phyloP scores from a whole-genome alignment of 257 asterid genomes.

The Solanum bukasovii region DNA sequence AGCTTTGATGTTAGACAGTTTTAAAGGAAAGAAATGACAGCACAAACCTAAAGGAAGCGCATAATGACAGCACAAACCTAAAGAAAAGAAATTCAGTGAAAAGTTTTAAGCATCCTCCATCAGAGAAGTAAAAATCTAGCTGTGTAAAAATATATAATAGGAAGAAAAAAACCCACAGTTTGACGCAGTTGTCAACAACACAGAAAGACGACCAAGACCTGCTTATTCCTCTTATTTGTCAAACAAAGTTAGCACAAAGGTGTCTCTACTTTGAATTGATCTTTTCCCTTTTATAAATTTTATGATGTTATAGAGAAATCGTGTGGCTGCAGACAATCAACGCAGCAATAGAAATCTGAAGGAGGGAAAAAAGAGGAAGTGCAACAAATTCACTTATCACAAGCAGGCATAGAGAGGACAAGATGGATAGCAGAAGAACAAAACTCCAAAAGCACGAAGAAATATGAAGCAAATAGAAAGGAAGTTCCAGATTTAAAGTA shows the following conservation, averaged over 20 bases:
- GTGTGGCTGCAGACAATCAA: background rate
- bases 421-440: background rate
- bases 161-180: background rate
- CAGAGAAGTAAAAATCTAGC: background rate
- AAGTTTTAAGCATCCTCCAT: background rate
- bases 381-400: background rate
- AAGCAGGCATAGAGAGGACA: background rate
- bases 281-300: background rate
- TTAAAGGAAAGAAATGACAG: too few species aligned
- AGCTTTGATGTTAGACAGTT: too few species aligned
- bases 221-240: background rate
- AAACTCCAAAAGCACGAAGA: background rate
- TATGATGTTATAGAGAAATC: background rate
- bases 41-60: background rate
- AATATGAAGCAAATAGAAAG: background rate
- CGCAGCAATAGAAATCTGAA: background rate
- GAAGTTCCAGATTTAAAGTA: background rate
- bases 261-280: background rate
- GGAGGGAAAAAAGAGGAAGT: background rate
- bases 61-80: too few species aligned
- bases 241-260: background rate
- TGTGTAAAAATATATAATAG: background rate
- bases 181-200: background rate
- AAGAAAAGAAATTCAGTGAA: background rate
- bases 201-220: background rate